These are phyloP conservation scores for Camelina sativa DNA, from an alignment of 345 rosid species.

Conservation along the genomic window DNA sequence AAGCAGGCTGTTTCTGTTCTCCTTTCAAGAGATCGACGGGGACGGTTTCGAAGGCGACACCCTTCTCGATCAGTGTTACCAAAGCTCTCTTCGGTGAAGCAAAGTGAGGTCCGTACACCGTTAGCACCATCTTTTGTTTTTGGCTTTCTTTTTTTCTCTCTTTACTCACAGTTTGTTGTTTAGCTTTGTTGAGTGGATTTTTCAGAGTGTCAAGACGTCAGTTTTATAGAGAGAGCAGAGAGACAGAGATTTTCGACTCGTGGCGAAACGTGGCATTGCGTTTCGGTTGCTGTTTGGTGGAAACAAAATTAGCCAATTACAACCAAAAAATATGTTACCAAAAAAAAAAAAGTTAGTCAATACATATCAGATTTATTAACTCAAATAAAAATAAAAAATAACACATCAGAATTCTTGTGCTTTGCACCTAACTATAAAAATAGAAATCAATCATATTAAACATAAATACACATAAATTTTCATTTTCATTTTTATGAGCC, in stretches of 20 bases:
- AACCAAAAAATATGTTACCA: too few species aligned
- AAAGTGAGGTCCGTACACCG: conserved; percentile 64
- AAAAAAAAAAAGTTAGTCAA: too few species aligned
- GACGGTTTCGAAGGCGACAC: conserved; percentile 57
- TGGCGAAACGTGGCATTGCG: conserved; percentile 35
- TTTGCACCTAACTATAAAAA: too few species aligned
- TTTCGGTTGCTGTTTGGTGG: background rate
- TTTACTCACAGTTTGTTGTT: background rate
- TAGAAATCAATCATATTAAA: too few species aligned
- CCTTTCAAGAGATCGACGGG: conserved; percentile 68
- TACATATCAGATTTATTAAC: too few species aligned
- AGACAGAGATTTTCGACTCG: conserved; percentile 14
- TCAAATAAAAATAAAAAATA: too few species aligned
- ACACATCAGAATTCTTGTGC: too few species aligned
- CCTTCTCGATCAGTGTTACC: conserved; percentile 57
- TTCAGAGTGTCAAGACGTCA: background rate
- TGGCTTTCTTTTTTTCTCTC: background rate
- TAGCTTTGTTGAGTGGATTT: conserved; percentile 17
- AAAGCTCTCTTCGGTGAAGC: conserved; percentile 62
- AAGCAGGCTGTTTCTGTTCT: conserved; percentile 60
- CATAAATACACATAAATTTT: too few species aligned
- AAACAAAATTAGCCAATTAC: too few species aligned
- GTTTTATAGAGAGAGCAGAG: conserved; percentile 7
- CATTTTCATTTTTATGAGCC: too few species aligned
- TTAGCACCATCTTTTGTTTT: conserved; percentile 55